Percentiles rank a stretch among this genome's conserved stretches.
Evolutionary conservation across 2,329 filamentous ascomycete species (phyloP).

Genomic region (Xylariales sp.): DNA sequence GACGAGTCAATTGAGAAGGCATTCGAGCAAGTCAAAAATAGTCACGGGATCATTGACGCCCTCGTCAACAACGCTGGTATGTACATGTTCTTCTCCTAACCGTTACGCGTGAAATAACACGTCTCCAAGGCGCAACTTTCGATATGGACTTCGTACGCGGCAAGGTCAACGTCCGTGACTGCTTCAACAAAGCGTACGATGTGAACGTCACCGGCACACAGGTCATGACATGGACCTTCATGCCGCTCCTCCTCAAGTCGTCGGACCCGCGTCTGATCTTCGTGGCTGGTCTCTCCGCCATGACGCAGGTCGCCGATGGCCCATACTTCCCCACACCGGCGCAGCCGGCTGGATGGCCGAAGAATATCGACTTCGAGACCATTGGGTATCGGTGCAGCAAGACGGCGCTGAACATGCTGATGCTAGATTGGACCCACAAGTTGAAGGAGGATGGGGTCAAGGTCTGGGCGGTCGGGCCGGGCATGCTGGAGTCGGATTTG

Average conservation of each 20-base stretch:
- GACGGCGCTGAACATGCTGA: conserved; percentile 42
- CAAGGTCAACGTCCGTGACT: conserved; percentile 29
- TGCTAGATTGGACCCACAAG: conserved; percentile 36
- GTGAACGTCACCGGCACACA: conserved; percentile 45
- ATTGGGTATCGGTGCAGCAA: conserved; percentile 34
- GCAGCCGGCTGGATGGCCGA: conserved; percentile 34
- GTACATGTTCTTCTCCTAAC: too few species aligned
- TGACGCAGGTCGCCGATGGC: conserved; percentile 14
- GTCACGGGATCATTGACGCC: conserved; percentile 41
- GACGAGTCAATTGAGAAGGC: conserved; percentile 47
- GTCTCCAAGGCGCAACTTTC: conserved; percentile 32
- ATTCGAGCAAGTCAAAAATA: conserved; percentile 34
- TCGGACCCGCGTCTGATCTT: conserved; percentile 43
- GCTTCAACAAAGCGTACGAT: conserved; percentile 42
- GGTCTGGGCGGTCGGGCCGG: conserved; percentile 34
- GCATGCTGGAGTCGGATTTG: conserved; percentile 35
- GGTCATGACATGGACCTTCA: conserved; percentile 32
- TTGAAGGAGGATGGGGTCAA: conserved; percentile 44
- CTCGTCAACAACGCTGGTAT: conserved; percentile 56
- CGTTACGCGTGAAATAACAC: background rate
- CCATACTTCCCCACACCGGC: conserved; percentile 10
- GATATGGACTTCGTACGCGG: conserved; percentile 28
- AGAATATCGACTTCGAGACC: conserved; percentile 19
- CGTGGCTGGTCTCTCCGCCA: conserved; percentile 30
- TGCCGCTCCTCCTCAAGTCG: conserved; percentile 41